Conservation (phyloP, 2,329 filamentous ascomycete genomes). For the Xylariaceae sp. region DNA sequence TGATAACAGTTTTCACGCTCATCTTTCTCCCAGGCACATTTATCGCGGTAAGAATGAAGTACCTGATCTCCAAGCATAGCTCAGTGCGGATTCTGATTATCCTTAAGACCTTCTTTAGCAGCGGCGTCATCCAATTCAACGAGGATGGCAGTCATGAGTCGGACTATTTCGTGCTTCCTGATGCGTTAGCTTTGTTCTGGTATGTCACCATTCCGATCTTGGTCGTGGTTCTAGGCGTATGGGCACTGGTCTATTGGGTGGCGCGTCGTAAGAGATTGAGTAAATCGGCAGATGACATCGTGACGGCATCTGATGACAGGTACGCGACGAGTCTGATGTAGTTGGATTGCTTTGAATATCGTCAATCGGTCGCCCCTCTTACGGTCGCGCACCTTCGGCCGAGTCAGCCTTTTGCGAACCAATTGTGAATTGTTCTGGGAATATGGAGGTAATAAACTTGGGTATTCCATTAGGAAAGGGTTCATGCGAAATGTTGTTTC, state of each 20-base stretch:
- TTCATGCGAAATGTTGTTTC: too few species aligned
- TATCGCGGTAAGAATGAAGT: slow-evolving; percentile 24
- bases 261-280: not conserved
- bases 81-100: not conserved
- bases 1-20: slow-evolving; percentile 32
- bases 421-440: too few species aligned
- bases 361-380: too few species aligned
- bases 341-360: too few species aligned
- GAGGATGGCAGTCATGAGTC: not conserved
- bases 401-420: too few species aligned
- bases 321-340: too few species aligned
- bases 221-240: not conserved
- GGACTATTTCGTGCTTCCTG: not conserved
- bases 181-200: slow-evolving; percentile 7
- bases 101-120: not conserved
- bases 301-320: too few species aligned
- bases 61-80: not conserved
- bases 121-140: not conserved
- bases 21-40: slow-evolving; percentile 33
- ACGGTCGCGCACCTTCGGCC: too few species aligned
- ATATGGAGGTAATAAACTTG: too few species aligned
- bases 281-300: not conserved
- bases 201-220: not conserved
- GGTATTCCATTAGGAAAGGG: too few species aligned
- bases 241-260: not conserved